Conservation (phyloP, 208 protist species). For the Trypanosoma grayi region DNA sequence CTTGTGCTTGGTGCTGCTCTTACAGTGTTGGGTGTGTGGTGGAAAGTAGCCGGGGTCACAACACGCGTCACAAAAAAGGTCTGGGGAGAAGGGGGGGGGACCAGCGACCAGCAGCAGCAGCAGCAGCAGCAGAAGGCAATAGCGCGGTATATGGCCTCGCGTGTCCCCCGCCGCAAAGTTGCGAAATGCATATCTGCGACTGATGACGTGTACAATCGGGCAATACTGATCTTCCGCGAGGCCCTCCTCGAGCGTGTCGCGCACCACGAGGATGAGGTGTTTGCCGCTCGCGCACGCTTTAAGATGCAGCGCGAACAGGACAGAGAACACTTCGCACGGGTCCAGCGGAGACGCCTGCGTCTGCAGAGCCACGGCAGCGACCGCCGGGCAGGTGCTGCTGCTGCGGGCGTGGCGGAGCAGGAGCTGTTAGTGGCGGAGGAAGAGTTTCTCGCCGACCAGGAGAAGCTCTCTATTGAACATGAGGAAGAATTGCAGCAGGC, state of each 20-base stretch:
- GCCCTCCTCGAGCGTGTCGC: conserved; percentile 8
- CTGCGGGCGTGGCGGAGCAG: neutral
- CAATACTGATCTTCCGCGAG: conserved; percentile 11
- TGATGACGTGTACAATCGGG: conserved; percentile 1
- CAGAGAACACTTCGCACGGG: conserved; percentile 15
- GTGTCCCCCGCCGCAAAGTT: too few relatives aligned
- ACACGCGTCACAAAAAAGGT: too few relatives aligned
- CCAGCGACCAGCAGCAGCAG: too few relatives aligned
- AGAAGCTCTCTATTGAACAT: conserved; percentile 35
- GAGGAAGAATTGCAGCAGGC: conserved; percentile 29
- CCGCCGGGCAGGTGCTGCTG: too few relatives aligned
- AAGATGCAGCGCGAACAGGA: conserved; percentile 22
- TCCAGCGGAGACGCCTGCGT: neutral
- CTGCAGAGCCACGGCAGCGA: neutral
- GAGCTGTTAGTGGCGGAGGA: conserved; percentile 10
- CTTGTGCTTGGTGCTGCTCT: too few relatives aligned
- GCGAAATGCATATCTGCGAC: conserved; percentile 10
- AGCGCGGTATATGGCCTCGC: too few relatives aligned
- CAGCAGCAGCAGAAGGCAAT: too few relatives aligned
- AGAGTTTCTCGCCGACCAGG: conserved; percentile 32
- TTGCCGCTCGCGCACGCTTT: conserved; percentile 25
- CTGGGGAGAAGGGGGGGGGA: too few relatives aligned
- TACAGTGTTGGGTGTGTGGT: too few relatives aligned
- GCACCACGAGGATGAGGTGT: conserved; percentile 42
- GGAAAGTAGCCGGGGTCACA: too few relatives aligned